Percentiles rank a stretch among this genome's conserved stretches.
phyloP scores from a whole-genome alignment of 306 rosid genomes.

The Fagus crenata region DNA sequence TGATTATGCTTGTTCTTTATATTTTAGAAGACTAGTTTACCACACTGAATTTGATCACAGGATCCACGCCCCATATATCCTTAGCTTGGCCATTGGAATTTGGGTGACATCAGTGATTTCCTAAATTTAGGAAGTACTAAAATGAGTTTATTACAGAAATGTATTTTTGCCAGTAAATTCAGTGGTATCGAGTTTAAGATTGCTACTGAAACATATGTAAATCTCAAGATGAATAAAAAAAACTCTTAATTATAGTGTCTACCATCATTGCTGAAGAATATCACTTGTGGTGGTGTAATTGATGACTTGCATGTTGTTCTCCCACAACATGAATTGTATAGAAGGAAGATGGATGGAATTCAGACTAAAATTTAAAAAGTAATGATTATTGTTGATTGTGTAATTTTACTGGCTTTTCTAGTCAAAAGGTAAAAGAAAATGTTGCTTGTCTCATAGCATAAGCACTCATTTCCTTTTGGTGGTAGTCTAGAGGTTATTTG shows the following conservation, averaged over 20 bases:
- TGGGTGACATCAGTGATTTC: conserved; percentile 55
- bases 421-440: neutral
- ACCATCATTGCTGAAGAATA: neutral
- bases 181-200: conserved; percentile 70
- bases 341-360: neutral
- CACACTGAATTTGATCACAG: conserved; percentile 35
- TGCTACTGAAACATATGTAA: conserved; percentile 59
- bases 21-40: neutral
- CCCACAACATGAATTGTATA: neutral
- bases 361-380: neutral
- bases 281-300: neutral
- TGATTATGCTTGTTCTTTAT: neutral
- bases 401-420: neutral
- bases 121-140: conserved; percentile 11
- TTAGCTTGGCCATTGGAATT: conserved; percentile 62
- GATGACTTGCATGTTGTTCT: neutral
- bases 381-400: neutral
- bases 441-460: neutral
- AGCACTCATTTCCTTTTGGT: neutral
- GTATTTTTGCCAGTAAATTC: conserved; percentile 58
- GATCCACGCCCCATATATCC: conserved; percentile 91
- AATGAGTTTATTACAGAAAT: conserved; percentile 36
- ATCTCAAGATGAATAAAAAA: conserved; percentile 36
- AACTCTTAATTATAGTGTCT: neutral
- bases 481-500: neutral